Conservation (phyloP, 352 stramenopile genomes). For the Phytophthora crassamura region DNA sequence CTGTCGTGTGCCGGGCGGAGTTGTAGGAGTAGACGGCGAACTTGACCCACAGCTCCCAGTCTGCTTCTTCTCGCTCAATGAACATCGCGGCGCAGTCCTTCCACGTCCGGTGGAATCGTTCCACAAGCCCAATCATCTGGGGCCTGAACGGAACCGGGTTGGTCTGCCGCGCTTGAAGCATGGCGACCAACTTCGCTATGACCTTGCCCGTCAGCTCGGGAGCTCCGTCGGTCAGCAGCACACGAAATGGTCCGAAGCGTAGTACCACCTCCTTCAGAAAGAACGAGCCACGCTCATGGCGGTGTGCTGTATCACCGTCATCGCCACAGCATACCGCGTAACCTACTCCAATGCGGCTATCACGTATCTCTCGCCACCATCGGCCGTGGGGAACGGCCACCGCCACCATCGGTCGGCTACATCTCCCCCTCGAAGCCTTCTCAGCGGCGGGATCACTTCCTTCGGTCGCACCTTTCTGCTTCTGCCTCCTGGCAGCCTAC, state of each 20-base stretch:
- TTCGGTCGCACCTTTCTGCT: no score
- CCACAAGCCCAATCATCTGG: constrained; percentile 16
- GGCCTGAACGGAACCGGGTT: constrained; percentile 15
- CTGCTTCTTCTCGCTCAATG: background rate
- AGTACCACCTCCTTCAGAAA: constrained; percentile 15
- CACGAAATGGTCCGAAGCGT: constrained; percentile 11
- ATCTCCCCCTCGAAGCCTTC: no score
- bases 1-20: background rate
- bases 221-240: constrained; percentile 18
- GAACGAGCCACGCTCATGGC: constrained; percentile 2
- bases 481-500: no score
- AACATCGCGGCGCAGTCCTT: constrained; percentile 13
- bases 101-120: constrained; percentile 21
- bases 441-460: no score
- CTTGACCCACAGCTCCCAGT: background rate
- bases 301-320: background rate
- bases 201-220: constrained; percentile 1
- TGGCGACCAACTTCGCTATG: background rate
- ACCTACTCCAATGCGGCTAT: constrained; percentile 19
- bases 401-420: constrained; percentile 8
- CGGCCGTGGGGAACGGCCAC: constrained; percentile 8
- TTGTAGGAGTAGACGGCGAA: background rate
- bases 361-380: constrained; percentile 5
- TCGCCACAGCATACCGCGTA: constrained; percentile 13
- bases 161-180: constrained; percentile 1